Base-by-base conservation (phyloP, 495 filamentous ascomycete genomes). In the Cenococcum geophilum region DNA sequence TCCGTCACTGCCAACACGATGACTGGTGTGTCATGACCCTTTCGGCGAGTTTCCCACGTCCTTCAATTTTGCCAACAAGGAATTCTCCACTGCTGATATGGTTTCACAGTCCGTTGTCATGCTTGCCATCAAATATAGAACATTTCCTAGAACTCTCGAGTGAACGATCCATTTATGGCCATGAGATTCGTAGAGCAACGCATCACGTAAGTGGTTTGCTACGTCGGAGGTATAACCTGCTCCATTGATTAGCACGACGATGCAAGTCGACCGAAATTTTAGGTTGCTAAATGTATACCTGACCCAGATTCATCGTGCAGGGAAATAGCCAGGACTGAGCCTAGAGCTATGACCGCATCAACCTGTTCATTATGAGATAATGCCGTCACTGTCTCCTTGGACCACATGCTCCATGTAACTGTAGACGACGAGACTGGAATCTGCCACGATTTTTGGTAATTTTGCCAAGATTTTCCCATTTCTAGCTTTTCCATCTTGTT, bases 41-140 rank as follows among this genome's bases (percentile, higher is more conserved):
- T 45, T 4, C 40, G 11, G 40, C 14, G 40, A 45, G 18, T 45
- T 45, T 10, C 40, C 40, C 1, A 18, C 18, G 40, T 45, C 12
- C 4, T 53, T 4, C n/a, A 53, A 53, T 16, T 16, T 14, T 14
- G 21, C n/a, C 8, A 53, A 21, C 21, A 53, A 34, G 18, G 8
- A 21, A 0, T 23, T 50, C 65, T 85, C 79, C 50, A 87, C 74
- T 55, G 68, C 71, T n/a, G 58, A 63, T 14, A 87, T 52, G 3
- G 78, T 78, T 54, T 79, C 76, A 25, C 73, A 65, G 21, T 71
- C 78, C 1, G 82, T 81, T 1, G 78, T 87, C 68, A 86, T 78
- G 64, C 84, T 83, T 5, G 86, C 81, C 87, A 92, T 91, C 27
- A 91, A 63, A 72, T 92, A 92, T 3, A 90, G 71, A 18, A 89